Percentiles rank a stretch among this genome's conserved stretches.
Evolutionary conservation across 2,329 filamentous ascomycete species (phyloP).

Genomic region (Truncatella angustata): DNA sequence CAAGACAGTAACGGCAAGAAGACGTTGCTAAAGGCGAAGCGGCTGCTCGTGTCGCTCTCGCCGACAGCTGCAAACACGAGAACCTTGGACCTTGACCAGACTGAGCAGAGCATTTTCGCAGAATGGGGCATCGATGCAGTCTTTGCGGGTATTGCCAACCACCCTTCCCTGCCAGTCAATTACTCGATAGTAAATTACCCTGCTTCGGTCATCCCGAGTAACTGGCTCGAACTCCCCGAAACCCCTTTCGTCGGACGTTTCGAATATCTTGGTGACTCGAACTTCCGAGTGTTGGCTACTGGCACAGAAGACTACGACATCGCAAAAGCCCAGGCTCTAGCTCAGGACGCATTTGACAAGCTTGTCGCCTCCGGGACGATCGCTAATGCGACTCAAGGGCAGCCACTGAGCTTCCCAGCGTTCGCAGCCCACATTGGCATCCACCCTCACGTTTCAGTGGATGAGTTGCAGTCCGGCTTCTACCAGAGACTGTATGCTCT

Average conservation of each 20-base stretch:
- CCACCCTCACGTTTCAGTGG: slow-evolving; percentile 27
- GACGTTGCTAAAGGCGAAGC: slow-evolving; percentile 29
- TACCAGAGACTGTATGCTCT: slow-evolving; percentile 33
- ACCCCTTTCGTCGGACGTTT: slow-evolving; percentile 27
- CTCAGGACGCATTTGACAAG: slow-evolving; percentile 20
- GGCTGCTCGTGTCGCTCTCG: slow-evolving; percentile 34
- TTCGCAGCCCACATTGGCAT: slow-evolving; percentile 30
- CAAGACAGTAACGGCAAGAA: slow-evolving; percentile 18
- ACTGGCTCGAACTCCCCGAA: slow-evolving; percentile 24
- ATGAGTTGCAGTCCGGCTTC: slow-evolving; percentile 32
- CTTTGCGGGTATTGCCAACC: slow-evolving; percentile 29
- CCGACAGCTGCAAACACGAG: slow-evolving; percentile 29
- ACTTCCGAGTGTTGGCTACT: slow-evolving; percentile 25
- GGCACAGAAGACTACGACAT: slow-evolving; percentile 18
- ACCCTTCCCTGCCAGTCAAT: slow-evolving; percentile 28
- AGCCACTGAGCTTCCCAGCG: slow-evolving; percentile 16
- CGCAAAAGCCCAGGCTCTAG: slow-evolving; percentile 22
- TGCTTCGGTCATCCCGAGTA: slow-evolving; percentile 19
- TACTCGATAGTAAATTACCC: slow-evolving; percentile 28
- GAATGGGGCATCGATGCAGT: slow-evolving; percentile 30
- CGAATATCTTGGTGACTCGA: slow-evolving; percentile 21
- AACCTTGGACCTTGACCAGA: slow-evolving; percentile 29
- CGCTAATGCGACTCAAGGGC: neutral
- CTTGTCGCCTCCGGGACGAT: slow-evolving; percentile 13
- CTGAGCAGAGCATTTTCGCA: slow-evolving; percentile 28